phyloP scores from a whole-genome alignment of 1,139 yeast species.

The Yamadazyma diospyri region DNA sequence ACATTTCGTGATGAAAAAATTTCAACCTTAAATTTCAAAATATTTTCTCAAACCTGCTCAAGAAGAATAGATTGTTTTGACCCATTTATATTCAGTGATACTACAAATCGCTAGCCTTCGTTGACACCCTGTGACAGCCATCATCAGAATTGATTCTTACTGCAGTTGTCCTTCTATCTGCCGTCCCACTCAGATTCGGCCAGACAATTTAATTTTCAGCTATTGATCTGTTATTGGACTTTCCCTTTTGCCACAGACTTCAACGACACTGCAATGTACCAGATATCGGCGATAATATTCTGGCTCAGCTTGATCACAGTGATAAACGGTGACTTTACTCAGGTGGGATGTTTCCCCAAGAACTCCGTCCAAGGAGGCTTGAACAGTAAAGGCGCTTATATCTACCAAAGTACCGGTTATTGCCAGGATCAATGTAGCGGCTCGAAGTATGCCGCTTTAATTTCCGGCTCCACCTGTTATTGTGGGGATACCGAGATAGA shows the following conservation, averaged over 20 bases:
- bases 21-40: slow-evolving; percentile 2
- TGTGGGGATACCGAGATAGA: slow-evolving; percentile 52
- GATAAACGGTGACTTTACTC: slow-evolving; percentile 16
- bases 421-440: slow-evolving; percentile 48
- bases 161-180: too few relatives aligned
- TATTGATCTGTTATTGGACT: too few relatives aligned
- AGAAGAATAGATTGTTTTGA: too few relatives aligned
- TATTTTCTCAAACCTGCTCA: too few relatives aligned
- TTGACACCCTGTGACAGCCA: too few relatives aligned
- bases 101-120: too few relatives aligned
- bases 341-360: slow-evolving; percentile 33
- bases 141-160: too few relatives aligned
- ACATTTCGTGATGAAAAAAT: slow-evolving; percentile 3
- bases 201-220: too few relatives aligned
- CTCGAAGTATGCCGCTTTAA: slow-evolving; percentile 49
- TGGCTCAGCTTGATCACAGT: slow-evolving; percentile 1
- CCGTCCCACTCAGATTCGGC: too few relatives aligned
- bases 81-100: too few relatives aligned
- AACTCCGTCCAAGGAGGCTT: slow-evolving; percentile 22
- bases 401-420: slow-evolving; percentile 50
- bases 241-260: too few relatives aligned
- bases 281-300: slow-evolving; percentile 3
- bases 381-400: slow-evolving; percentile 28
- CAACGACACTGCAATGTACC: slow-evolving; percentile 1
- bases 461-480: slow-evolving; percentile 53